A percentile compares a stretch with the other conserved stretches of the same genome.
Evolutionary conservation across 2,329 filamentous ascomycete species (phyloP).

Genomic region (Cordyceps farinosa): DNA sequence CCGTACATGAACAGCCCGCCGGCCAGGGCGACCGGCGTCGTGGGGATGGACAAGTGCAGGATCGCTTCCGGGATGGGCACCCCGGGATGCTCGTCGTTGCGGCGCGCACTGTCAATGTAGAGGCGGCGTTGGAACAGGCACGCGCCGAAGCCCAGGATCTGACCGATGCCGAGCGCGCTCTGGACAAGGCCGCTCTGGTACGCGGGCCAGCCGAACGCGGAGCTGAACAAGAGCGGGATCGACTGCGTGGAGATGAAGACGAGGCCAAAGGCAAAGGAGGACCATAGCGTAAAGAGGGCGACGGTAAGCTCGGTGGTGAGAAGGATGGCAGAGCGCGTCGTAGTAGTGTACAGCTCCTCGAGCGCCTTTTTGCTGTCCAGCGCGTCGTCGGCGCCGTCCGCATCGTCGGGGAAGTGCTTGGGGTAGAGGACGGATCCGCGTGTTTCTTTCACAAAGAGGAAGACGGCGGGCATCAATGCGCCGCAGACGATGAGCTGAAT

Average conservation of each 20-base stretch:
- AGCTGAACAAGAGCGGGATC: slow-evolving; percentile 16
- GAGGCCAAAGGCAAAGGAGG: slow-evolving; percentile 19
- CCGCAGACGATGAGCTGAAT: slow-evolving; percentile 19
- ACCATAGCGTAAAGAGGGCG: slow-evolving; percentile 19
- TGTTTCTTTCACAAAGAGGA: slow-evolving; percentile 8
- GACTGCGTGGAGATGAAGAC: slow-evolving; percentile 21
- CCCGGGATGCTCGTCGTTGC: slow-evolving; percentile 11
- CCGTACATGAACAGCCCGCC: slow-evolving; percentile 20
- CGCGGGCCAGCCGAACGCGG: slow-evolving; percentile 12
- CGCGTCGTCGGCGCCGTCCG: background rate
- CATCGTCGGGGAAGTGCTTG: background rate
- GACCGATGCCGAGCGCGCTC: slow-evolving; percentile 18
- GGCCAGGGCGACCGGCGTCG: slow-evolving; percentile 14
- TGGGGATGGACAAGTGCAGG: slow-evolving; percentile 17
- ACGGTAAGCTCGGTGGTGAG: slow-evolving; percentile 20
- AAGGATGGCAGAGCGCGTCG: slow-evolving; percentile 16
- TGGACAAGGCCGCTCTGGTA: slow-evolving; percentile 17
- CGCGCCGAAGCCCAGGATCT: slow-evolving; percentile 15
- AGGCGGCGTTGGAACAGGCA: slow-evolving; percentile 13
- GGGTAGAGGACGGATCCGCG: slow-evolving; percentile 15
- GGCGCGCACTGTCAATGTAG: slow-evolving; percentile 4
- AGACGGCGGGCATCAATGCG: slow-evolving; percentile 6
- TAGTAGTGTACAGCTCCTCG: background rate
- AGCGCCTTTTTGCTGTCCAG: background rate
- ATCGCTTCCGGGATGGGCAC: slow-evolving; percentile 18